Evolutionary conservation across 2,329 filamentous ascomycete genomes (phyloP).

Genomic region (Pyricularia sp.): DNA sequence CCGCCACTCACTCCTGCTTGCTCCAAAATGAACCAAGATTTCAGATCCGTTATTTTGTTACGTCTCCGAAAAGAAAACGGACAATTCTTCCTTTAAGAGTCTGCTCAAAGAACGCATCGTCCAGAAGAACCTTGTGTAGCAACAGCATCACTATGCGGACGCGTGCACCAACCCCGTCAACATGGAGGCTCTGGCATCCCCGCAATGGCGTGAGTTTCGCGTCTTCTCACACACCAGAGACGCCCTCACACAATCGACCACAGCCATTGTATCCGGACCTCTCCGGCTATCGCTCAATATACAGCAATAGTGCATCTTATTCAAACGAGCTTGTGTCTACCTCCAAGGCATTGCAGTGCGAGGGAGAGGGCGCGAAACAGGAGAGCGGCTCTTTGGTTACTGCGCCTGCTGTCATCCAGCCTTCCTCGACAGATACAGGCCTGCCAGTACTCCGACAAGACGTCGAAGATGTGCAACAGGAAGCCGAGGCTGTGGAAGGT

Average conservation of each 20-base stretch:
- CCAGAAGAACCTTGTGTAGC: not conserved
- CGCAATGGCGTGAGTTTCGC: conserved; percentile 18
- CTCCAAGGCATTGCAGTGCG: not conserved
- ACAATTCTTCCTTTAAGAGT: not conserved
- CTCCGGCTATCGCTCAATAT: conserved; percentile 7
- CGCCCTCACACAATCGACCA: not conserved
- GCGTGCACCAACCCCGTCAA: conserved; percentile 1
- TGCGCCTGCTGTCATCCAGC: not conserved
- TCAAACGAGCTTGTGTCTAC: not conserved
- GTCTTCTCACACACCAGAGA: conserved; percentile 5
- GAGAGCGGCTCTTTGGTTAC: not conserved
- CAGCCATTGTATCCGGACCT: conserved; percentile 13
- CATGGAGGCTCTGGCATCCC: conserved; percentile 21
- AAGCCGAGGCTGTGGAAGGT: not conserved
- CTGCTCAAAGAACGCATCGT: not conserved
- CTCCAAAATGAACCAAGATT: not conserved
- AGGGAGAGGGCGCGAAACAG: not conserved
- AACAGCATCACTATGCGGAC: not conserved
- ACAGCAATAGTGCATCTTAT: not conserved
- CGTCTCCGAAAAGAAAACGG: not conserved
- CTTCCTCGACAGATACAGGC: not conserved
- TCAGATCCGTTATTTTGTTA: not conserved
- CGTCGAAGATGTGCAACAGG: not conserved
- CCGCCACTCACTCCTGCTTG: not conserved
- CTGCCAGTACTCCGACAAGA: not conserved